Percentiles rank a stretch among this genome's conserved stretches.
Conservation (phyloP, 2,329 filamentous ascomycete species). For the Pyricularia sp. region DNA sequence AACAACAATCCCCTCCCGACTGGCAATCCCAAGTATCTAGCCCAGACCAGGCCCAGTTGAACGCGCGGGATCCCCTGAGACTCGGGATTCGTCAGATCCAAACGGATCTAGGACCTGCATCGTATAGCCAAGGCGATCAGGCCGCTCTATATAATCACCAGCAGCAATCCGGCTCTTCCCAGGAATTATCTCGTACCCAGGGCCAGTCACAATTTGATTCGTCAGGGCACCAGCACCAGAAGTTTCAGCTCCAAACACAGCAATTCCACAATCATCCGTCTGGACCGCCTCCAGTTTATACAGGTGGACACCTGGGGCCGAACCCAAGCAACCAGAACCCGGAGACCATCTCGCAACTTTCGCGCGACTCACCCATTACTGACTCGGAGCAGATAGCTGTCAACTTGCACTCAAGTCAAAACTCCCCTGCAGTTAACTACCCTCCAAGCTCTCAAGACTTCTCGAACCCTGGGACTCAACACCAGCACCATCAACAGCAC, state of each 20-base stretch:
- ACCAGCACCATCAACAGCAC: constrained; percentile 2
- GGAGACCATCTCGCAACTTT: constrained; percentile 49
- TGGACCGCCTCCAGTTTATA: constrained; percentile 16
- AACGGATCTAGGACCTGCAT: constrained; percentile 28
- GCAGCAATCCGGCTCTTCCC: constrained; percentile 15
- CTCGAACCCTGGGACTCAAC: constrained; percentile 15
- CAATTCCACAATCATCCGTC: constrained; percentile 12
- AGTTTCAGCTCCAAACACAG: constrained; percentile 5
- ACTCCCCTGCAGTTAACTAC: constrained; percentile 27
- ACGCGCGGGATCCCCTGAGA: constrained; percentile 23
- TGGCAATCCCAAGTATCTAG: not conserved
- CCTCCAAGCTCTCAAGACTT: constrained; percentile 23
- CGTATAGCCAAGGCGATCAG: constrained; percentile 28
- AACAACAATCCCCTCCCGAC: not conserved
- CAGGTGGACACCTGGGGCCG: constrained; percentile 9
- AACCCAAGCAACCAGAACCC: constrained; percentile 30
- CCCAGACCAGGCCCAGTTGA: constrained; percentile 25
- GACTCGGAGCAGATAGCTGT: constrained; percentile 32
- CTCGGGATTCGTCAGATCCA: constrained; percentile 36
- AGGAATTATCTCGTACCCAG: constrained; percentile 4
- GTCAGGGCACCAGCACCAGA: constrained; percentile 24
- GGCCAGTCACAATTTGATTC: constrained; percentile 27
- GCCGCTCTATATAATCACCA: constrained; percentile 23
- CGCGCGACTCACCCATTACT: constrained; percentile 43
- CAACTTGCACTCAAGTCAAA: constrained; percentile 29